phyloP scores from a whole-genome alignment of 1,284 basidiomycete genomes.

The Athelia psychrophila region DNA sequence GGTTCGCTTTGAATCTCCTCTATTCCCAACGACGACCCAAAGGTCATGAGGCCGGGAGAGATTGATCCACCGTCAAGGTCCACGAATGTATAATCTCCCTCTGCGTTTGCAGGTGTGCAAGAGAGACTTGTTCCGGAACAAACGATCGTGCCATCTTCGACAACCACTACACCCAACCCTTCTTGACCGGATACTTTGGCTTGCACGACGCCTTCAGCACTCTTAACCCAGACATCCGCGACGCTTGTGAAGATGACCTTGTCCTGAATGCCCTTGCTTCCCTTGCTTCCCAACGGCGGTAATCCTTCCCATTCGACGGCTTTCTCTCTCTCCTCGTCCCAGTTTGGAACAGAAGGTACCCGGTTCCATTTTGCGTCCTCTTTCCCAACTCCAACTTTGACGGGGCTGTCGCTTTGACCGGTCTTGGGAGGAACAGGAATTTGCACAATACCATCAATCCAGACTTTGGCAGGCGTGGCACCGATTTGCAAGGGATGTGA shows the following conservation, averaged over 20 bases:
- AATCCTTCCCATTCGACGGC: constrained; percentile 60
- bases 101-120: constrained; percentile 12
- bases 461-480: constrained; percentile 70
- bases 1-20: constrained; percentile 60
- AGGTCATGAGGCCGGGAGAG: constrained; percentile 57
- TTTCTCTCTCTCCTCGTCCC: constrained; percentile 50
- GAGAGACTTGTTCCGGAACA: constrained; percentile 30
- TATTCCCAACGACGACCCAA: constrained; percentile 57
- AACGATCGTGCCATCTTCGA: constrained; percentile 38
- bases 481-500: constrained; percentile 77
- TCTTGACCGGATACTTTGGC: constrained; percentile 10
- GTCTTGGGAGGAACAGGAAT: constrained; percentile 37
- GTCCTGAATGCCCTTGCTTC: constrained; percentile 24
- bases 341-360: constrained; percentile 39
- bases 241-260: constrained; percentile 51
- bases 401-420: constrained; percentile 25
- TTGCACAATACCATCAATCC: constrained; percentile 69
- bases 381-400: constrained; percentile 29
- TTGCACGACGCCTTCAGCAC: constrained; percentile 11
- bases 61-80: constrained; percentile 54
- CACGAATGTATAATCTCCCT: constrained; percentile 24
- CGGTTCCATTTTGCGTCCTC: constrained; percentile 18
- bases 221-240: constrained; percentile 32
- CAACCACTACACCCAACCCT: constrained; percentile 34
- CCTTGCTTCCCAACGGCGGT: constrained; percentile 49